phyloP scores from a whole-genome alignment of 148 eudicot species.

The Gaultheria prostrata region DNA sequence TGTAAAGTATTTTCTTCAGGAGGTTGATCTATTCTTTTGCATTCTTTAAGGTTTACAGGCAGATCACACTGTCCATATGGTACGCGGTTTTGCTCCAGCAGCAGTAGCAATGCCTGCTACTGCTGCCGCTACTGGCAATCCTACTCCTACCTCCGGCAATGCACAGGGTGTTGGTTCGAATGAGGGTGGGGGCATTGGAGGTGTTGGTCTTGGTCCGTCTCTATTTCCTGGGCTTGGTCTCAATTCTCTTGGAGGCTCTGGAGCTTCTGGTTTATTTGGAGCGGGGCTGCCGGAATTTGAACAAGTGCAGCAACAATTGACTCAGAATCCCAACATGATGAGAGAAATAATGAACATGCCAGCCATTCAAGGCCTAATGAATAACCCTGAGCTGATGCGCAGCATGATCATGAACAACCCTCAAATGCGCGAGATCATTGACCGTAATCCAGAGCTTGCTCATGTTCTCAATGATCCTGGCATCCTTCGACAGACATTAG shows the following conservation, averaged over 20 bases:
- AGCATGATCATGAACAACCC: constrained; percentile 88
- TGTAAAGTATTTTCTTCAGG: not conserved
- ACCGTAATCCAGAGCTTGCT: constrained; percentile 89
- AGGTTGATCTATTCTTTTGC: constrained; percentile 10
- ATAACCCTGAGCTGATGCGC: constrained; percentile 87
- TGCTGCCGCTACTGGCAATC: constrained; percentile 29
- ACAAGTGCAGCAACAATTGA: constrained; percentile 88
- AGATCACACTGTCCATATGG: constrained; percentile 83
- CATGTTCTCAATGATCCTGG: constrained; percentile 94
- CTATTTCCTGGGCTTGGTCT: constrained; percentile 72
- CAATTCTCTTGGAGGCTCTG: constrained; percentile 48
- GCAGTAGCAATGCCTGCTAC: constrained; percentile 42
- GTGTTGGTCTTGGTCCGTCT: constrained; percentile 60
- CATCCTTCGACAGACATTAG: constrained; percentile 88
- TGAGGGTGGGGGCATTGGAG: constrained; percentile 46
- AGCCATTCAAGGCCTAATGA: constrained; percentile 85
- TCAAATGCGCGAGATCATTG: constrained; percentile 96
- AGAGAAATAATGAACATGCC: constrained; percentile 95
- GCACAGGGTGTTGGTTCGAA: constrained; percentile 33
- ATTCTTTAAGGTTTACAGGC: constrained; percentile 56
- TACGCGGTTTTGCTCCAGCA: constrained; percentile 67
- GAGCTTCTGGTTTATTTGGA: constrained; percentile 64
- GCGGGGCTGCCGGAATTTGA: constrained; percentile 81
- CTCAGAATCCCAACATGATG: constrained; percentile 96
- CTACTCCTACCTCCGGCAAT: constrained; percentile 36